phyloP scores from a whole-genome alignment of 208 protist species.

The Trypanosoma avium region DNA sequence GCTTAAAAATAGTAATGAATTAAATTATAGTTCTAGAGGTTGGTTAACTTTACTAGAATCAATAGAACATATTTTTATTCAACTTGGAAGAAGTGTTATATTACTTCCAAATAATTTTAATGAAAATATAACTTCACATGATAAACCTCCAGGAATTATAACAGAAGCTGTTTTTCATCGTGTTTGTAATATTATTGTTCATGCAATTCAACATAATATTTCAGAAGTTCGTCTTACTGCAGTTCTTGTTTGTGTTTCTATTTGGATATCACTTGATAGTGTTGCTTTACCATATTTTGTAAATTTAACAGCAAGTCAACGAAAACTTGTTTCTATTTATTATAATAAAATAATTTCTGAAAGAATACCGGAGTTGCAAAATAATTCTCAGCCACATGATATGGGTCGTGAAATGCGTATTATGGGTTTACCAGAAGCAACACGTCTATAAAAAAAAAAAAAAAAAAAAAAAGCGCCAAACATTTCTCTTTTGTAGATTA shows the following conservation, averaged over 20 bases:
- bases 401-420: constrained; percentile 34
- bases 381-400: constrained; percentile 12
- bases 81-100: constrained; percentile 4
- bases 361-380: background rate
- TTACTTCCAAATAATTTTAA: constrained; percentile 2
- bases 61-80: constrained; percentile 45
- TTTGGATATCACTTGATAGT: constrained; percentile 44
- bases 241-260: constrained; percentile 24
- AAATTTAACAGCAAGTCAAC: constrained; percentile 41
- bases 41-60: constrained; percentile 57
- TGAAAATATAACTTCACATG: background rate
- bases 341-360: constrained; percentile 29
- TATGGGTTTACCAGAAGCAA: constrained; percentile 20
- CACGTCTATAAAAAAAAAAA: constrained; percentile 4
- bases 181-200: constrained; percentile 29
- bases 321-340: constrained; percentile 57
- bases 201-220: constrained; percentile 38
- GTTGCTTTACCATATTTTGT: constrained; percentile 42
- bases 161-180: constrained; percentile 42
- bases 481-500: background rate
- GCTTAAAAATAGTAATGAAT: constrained; percentile 29
- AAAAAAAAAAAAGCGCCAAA: background rate
- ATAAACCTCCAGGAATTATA: constrained; percentile 12
- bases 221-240: constrained; percentile 42
- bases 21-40: constrained; percentile 39